These are phyloP conservation scores for Chaetomium tenue DNA, from an alignment of 495 filamentous ascomycete genomes.

Conservation along the genomic window DNA sequence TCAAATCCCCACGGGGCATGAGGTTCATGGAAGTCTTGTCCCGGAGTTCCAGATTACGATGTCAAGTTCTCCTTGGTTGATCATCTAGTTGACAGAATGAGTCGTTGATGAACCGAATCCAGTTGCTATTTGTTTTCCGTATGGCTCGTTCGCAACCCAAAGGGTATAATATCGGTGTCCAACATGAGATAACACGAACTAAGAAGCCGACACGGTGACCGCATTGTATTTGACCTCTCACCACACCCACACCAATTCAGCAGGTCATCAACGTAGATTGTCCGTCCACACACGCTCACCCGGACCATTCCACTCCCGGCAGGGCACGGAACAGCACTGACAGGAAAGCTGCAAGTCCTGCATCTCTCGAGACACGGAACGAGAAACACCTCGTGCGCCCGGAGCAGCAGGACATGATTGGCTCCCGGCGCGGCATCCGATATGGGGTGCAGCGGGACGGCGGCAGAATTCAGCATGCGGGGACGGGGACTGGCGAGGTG, in stretches of 20 bases:
- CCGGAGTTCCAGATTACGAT: background rate
- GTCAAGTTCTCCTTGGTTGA: background rate
- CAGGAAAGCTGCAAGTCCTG: background rate
- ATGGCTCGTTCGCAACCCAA: background rate
- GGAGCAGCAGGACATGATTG: background rate
- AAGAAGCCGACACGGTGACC: background rate
- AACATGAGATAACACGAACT: background rate
- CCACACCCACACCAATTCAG: background rate
- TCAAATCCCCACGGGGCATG: background rate
- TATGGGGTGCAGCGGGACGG: background rate
- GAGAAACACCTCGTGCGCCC: background rate
- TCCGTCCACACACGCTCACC: background rate
- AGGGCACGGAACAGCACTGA: conserved; percentile 1
- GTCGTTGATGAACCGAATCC: no score
- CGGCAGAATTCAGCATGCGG: conserved; percentile 5
- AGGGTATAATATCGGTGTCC: background rate
- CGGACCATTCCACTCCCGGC: background rate
- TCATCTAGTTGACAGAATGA: background rate
- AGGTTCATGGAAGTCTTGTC: background rate
- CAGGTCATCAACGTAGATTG: conserved; percentile 1
- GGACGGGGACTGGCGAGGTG: conserved; percentile 3
- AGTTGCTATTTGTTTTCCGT: background rate
- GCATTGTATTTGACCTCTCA: background rate
- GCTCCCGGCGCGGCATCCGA: background rate
- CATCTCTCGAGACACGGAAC: conserved; percentile 5